Percentiles rank a stretch among this genome's conserved stretches.
Conservation (phyloP, 768 basidiomycete species). For the Amanita fuliginea region DNA sequence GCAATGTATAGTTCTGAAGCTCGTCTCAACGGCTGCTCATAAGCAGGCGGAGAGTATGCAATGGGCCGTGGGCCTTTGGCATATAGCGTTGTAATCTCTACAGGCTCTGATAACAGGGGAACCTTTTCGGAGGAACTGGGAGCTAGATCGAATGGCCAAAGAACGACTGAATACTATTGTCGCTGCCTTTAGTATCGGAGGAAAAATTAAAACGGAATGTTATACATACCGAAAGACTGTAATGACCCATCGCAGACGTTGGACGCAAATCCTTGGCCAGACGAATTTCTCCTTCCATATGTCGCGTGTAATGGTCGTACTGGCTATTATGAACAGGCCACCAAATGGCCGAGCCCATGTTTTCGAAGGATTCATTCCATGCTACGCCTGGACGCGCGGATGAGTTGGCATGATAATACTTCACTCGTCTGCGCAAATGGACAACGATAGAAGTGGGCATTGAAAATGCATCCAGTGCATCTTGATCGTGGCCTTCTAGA, state of each 20-base stretch:
- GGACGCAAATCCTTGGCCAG: slow-evolving; percentile 41
- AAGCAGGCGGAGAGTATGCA: slow-evolving; percentile 40
- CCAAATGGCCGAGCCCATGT: slow-evolving; percentile 33
- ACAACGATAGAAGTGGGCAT: slow-evolving; percentile 28
- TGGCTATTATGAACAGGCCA: slow-evolving; percentile 29
- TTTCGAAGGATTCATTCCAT: slow-evolving; percentile 34
- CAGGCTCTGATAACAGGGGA: slow-evolving; percentile 34
- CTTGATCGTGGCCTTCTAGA: slow-evolving; percentile 26
- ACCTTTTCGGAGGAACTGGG: slow-evolving; percentile 26
- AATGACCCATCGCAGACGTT: slow-evolving; percentile 37
- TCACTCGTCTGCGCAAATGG: slow-evolving; percentile 28
- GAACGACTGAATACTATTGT: slow-evolving; percentile 32
- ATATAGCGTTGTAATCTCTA: slow-evolving; percentile 42
- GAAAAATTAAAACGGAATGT: not conserved
- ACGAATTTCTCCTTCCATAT: slow-evolving; percentile 41
- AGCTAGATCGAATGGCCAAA: slow-evolving; percentile 32
- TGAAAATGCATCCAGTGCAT: slow-evolving; percentile 30
- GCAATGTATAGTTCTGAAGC: slow-evolving; percentile 15
- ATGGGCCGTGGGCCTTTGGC: slow-evolving; percentile 37
- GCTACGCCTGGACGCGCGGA: slow-evolving; percentile 26
- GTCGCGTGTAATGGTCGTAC: slow-evolving; percentile 22
- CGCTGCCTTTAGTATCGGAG: not conserved
- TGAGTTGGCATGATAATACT: slow-evolving; percentile 28
- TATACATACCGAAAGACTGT: slow-evolving; percentile 38
- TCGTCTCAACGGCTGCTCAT: slow-evolving; percentile 23